Evolutionary conservation across 192 early-diverging fungal genomes (phyloP).

Genomic region (Chytriomyces sp.): DNA sequence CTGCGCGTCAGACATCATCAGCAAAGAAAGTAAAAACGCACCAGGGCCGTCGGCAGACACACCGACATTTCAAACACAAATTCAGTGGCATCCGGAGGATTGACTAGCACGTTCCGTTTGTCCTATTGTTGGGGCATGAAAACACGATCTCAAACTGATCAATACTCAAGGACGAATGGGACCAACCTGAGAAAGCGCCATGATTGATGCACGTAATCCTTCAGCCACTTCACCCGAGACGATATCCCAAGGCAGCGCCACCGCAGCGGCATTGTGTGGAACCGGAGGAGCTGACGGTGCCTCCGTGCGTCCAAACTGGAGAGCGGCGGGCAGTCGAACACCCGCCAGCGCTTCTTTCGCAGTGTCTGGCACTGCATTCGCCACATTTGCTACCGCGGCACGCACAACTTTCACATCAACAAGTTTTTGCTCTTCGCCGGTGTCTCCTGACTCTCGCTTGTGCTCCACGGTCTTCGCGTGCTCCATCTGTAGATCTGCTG

Average conservation of each 20-base stretch:
- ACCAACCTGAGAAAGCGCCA: slow-evolving; percentile 15
- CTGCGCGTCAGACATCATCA: background rate
- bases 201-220: slow-evolving; percentile 6
- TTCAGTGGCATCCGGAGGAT: slow-evolving; percentile 61
- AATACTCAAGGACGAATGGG: background rate
- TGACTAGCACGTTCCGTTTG: slow-evolving; percentile 62
- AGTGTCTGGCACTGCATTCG: background rate
- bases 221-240: background rate
- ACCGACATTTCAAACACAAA: slow-evolving; percentile 65
- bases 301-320: background rate
- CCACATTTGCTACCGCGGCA: background rate
- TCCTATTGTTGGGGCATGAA: slow-evolving; percentile 39
- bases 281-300: background rate
- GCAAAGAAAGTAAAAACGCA: background rate
- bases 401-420: no score
- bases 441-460: slow-evolving; percentile 13
- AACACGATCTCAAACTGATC: background rate
- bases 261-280: background rate
- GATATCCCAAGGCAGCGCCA: slow-evolving; percentile 9
- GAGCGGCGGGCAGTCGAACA: background rate
- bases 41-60: slow-evolving; percentile 52
- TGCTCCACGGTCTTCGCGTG: slow-evolving; percentile 26
- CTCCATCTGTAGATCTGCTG: slow-evolving; percentile 6
- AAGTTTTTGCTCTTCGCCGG: background rate
- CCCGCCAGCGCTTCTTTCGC: background rate